Base-by-base conservation (phyloP, 2,329 filamentous ascomycete genomes). In the Juglanconis juglandina region DNA sequence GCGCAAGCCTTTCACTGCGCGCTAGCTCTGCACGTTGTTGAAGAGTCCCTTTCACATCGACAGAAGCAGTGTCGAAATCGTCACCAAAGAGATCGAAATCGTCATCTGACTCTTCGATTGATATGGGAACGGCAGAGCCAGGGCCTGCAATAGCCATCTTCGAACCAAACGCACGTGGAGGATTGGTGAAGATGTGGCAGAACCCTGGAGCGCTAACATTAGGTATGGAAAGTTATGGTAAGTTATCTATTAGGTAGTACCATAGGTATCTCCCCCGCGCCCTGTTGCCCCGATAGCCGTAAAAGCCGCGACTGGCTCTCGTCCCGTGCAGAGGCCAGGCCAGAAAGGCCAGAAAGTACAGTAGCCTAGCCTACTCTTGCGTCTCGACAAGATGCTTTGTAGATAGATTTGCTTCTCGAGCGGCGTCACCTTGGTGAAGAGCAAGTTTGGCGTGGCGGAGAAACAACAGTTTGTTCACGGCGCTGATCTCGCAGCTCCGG, bases 31-130 rank as follows among this genome's bases (percentile, higher is more conserved):
- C 61, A n/a, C 61, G 58, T 33, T 58, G 44, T 34, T 32, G 46
- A 10, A 58, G 54, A 11, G 34, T 35, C 14, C 8, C 6, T 11
- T 32, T 49, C 2, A 57, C 13, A 14, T 52, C 51, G 30, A 9
- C 14, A 3, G 57, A 47, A 4, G 30, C 17, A 32, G 51, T 32
- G 30, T 61, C 58, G 42, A 30, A 24, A 13, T 61, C 53, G 30
- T 58, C 61, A 32, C 30, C 13, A 30, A 63, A 63, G 54, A 63
- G 61, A 37, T 63, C 58, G 11, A 61, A 42, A 1, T 63, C 54
- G n/a, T 52, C 46, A 35, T 61, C 61, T 4, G 56, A 47, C 4
- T 49, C 51, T 24, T 10, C 10, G 3, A 10, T 11, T 7, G 24
- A 7, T 8, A 7, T 32, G 10, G 13, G 17, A 5, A 32, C 6